phyloP scores from a whole-genome alignment of 495 filamentous ascomycete species.

The Trypethelium eluteriae region DNA sequence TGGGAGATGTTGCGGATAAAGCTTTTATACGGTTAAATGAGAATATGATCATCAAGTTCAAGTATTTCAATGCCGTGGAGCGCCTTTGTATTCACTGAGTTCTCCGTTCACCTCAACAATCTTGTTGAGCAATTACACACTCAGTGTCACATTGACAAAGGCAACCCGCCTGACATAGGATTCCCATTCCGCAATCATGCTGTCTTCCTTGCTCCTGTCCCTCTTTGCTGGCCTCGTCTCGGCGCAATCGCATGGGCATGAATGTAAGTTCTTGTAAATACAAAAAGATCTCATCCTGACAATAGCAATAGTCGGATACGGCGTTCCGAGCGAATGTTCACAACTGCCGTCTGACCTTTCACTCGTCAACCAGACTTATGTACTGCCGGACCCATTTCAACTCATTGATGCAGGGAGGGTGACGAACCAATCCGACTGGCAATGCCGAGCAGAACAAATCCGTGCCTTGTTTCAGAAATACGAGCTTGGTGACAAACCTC shows the following conservation, averaged over 20 bases:
- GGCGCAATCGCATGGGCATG: conserved; percentile 1
- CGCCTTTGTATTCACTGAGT: too few species aligned
- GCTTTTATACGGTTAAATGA: too few species aligned
- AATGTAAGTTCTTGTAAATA: background rate
- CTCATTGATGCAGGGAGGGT: conserved; percentile 16
- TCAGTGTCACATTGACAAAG: too few species aligned
- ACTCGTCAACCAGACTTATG: conserved; percentile 22
- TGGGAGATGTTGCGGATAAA: too few species aligned
- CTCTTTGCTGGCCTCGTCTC: background rate
- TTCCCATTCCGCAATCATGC: background rate
- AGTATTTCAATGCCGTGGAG: too few species aligned
- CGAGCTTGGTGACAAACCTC: conserved; percentile 23
- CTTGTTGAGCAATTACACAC: too few species aligned
- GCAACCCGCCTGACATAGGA: background rate
- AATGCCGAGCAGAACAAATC: conserved; percentile 23
- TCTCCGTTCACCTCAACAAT: too few species aligned
- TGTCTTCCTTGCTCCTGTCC: background rate
- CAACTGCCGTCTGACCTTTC: conserved; percentile 4
- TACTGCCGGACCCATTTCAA: conserved; percentile 27
- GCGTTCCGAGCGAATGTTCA: conserved; percentile 10
- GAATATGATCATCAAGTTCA: too few species aligned
- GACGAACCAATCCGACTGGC: conserved; percentile 18
- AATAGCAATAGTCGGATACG: background rate
- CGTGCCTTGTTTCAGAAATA: conserved; percentile 21
- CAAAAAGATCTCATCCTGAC: background rate